phyloP scores from a whole-genome alignment of 768 basidiomycete species.

The Mycena crocata region DNA sequence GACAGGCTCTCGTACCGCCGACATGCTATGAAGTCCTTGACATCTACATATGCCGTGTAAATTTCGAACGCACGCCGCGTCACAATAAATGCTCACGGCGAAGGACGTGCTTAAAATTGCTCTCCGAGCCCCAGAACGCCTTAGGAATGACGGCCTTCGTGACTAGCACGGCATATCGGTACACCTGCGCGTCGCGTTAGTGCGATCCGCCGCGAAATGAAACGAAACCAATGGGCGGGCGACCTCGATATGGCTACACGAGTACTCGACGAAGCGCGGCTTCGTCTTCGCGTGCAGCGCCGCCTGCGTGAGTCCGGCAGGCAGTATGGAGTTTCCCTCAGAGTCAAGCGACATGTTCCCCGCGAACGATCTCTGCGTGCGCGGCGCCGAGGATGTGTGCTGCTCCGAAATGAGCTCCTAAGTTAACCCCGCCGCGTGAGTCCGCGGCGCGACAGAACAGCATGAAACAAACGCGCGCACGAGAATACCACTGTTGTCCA shows the following conservation, averaged over 20 bases:
- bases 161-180: constrained; percentile 69
- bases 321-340: constrained; percentile 56
- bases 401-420: constrained; percentile 88
- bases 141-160: constrained; percentile 80
- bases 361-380: constrained; percentile 60
- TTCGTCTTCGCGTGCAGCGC: constrained; percentile 60
- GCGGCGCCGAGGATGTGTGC: constrained; percentile 60
- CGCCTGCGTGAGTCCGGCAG: constrained; percentile 61
- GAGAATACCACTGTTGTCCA: constrained; percentile 75
- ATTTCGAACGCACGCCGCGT: background rate
- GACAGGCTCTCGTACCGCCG: constrained; percentile 87
- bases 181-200: constrained; percentile 65
- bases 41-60: constrained; percentile 57
- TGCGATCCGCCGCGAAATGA: background rate
- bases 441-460: constrained; percentile 1
- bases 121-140: constrained; percentile 80
- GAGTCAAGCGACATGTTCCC: constrained; percentile 66
- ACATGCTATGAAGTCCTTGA: constrained; percentile 77
- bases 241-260: constrained; percentile 75
- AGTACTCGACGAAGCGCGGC: constrained; percentile 84
- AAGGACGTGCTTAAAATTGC: constrained; percentile 71
- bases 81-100: constrained; percentile 55
- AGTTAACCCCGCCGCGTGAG: constrained; percentile 23
- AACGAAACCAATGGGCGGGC: background rate
- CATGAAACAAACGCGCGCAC: constrained; percentile 53